phyloP scores from a whole-genome alignment of 768 basidiomycete species.

The Pisolithus microcarpus region DNA sequence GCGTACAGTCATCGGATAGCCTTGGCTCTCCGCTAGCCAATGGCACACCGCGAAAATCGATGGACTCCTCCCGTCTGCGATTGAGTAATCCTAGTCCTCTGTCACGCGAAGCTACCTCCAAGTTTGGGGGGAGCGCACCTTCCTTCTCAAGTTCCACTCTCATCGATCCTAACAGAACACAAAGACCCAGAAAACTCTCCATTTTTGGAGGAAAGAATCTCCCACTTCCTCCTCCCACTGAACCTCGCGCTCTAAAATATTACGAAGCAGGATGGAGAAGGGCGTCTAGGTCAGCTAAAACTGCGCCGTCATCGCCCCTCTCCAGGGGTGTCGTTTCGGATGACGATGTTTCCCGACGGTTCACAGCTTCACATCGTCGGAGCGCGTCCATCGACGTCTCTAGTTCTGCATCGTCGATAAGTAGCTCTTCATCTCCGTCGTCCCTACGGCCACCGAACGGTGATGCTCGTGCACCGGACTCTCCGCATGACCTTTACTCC shows the following conservation, averaged over 20 bases:
- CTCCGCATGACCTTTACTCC: slow-evolving; percentile 56
- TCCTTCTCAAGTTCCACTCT: background rate
- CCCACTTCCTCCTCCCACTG: slow-evolving; percentile 40
- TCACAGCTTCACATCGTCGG: slow-evolving; percentile 32
- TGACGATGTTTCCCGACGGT: slow-evolving; percentile 30
- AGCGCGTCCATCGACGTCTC: slow-evolving; percentile 40
- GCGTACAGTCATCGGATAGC: slow-evolving; percentile 7
- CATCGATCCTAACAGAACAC: slow-evolving; percentile 11
- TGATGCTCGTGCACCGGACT: slow-evolving; percentile 14
- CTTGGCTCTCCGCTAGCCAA: slow-evolving; percentile 4
- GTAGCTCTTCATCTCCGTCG: slow-evolving; percentile 8
- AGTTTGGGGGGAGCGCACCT: slow-evolving; percentile 1
- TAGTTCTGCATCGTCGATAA: slow-evolving; percentile 23
- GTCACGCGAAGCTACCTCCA: slow-evolving; percentile 11
- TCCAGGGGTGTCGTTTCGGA: slow-evolving; percentile 30
- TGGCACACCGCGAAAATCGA: slow-evolving; percentile 1
- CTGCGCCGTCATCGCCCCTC: slow-evolving; percentile 10
- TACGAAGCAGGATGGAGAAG: slow-evolving; percentile 49
- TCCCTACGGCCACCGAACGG: background rate
- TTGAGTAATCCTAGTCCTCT: slow-evolving; percentile 14
- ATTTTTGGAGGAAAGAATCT: slow-evolving; percentile 31
- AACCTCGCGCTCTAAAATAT: slow-evolving; percentile 39
- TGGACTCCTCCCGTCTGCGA: slow-evolving; percentile 4
- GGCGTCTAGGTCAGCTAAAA: background rate
- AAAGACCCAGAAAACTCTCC: slow-evolving; percentile 22